phyloP scores from a whole-genome alignment of 768 basidiomycete species.

The Exsudoporus frostii region DNA sequence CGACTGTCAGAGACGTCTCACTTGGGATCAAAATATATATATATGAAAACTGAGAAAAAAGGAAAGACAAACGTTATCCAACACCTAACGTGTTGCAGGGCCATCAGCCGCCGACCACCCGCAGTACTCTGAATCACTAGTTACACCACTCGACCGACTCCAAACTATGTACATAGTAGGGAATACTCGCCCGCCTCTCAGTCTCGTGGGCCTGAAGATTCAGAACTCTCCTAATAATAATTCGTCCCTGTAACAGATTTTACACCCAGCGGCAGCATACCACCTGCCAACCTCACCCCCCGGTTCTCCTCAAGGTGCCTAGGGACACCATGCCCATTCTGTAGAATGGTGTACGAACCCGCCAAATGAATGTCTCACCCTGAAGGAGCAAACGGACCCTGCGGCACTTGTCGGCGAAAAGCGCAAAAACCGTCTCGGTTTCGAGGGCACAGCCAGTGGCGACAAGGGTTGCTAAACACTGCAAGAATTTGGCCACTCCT shows the following conservation, averaged over 20 bases:
- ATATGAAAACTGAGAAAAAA: background rate
- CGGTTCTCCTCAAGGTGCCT: background rate
- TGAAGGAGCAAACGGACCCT: background rate
- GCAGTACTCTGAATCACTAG: too few species aligned
- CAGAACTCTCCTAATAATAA: background rate
- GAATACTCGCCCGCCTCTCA: background rate
- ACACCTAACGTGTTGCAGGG: constrained; percentile 3
- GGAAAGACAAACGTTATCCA: background rate
- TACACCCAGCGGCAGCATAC: constrained; percentile 16
- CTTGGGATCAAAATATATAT: constrained; percentile 2
- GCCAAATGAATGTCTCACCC: background rate
- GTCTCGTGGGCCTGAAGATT: background rate
- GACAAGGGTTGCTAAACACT: constrained; percentile 8
- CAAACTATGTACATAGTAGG: background rate
- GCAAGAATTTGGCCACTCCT: background rate
- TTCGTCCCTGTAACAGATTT: background rate
- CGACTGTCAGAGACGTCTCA: constrained; percentile 6
- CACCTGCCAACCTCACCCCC: background rate
- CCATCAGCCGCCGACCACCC: background rate
- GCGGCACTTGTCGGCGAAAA: background rate
- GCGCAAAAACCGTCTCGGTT: constrained; percentile 5
- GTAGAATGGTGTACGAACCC: background rate
- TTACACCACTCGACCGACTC: too few species aligned
- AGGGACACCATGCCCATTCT: background rate
- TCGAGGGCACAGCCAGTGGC: background rate